phyloP scores from a whole-genome alignment of 2,329 filamentous ascomycete genomes.

The Fusarium tricinctum region DNA sequence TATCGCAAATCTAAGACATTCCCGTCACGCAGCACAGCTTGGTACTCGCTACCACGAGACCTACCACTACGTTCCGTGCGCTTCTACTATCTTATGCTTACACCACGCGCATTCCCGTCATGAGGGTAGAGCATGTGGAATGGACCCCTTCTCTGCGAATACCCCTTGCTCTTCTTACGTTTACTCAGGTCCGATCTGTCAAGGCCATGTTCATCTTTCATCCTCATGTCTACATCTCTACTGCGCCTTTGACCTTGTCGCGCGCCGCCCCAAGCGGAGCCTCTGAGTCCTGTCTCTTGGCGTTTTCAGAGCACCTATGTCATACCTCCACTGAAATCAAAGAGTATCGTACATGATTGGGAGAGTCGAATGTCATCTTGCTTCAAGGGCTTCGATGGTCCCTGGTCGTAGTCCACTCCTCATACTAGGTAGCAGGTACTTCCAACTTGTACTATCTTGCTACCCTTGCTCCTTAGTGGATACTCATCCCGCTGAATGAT shows the following conservation, averaged over 20 bases:
- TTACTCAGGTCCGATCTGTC: slow-evolving; percentile 26
- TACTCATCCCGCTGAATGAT: slow-evolving; percentile 46
- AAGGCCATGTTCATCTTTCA: slow-evolving; percentile 38
- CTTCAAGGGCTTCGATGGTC: slow-evolving; percentile 43
- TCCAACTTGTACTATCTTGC: slow-evolving; percentile 31
- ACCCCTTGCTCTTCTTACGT: slow-evolving; percentile 12
- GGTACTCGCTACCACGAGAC: slow-evolving; percentile 46
- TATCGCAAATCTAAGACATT: slow-evolving; percentile 46
- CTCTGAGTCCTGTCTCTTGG: slow-evolving; percentile 38
- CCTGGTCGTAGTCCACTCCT: slow-evolving; percentile 41
- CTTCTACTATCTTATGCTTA: slow-evolving; percentile 32
- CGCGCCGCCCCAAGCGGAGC: slow-evolving; percentile 38
- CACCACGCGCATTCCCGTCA: slow-evolving; percentile 43
- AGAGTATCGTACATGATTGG: slow-evolving; percentile 46
- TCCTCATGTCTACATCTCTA: slow-evolving; percentile 37
- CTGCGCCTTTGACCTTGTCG: slow-evolving; percentile 42
- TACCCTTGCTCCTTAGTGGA: slow-evolving; percentile 37
- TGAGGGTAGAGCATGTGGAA: slow-evolving; percentile 40
- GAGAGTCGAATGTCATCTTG: slow-evolving; percentile 51
- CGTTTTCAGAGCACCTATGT: slow-evolving; percentile 45
- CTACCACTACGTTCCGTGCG: slow-evolving; percentile 36
- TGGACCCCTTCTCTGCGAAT: slow-evolving; percentile 14
- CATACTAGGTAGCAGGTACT: slow-evolving; percentile 42
- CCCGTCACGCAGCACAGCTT: slow-evolving; percentile 44
- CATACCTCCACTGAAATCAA: slow-evolving; percentile 48